Base-by-base conservation (phyloP, 1,139 yeast species). In the Saccharomycopsis hybrid region DNA sequence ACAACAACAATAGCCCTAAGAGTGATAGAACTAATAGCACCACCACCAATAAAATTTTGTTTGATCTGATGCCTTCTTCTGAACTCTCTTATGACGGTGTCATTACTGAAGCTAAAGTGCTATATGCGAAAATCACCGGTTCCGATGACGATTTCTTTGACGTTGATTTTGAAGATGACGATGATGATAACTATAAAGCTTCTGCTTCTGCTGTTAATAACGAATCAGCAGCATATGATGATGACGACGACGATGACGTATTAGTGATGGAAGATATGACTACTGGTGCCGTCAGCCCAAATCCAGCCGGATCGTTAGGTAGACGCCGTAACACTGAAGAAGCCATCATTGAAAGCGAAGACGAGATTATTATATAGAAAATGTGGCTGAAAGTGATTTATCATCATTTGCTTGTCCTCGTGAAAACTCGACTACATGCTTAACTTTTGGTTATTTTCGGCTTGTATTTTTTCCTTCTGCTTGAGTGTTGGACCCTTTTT, bases 101-200 rank as follows among this genome's bases (percentile, higher is more conserved):
- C 7, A 78, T 90, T 29, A 78, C 89, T 5, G 92, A 87, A 55
- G 89, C 90, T n/a, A 82, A 81, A 60, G 70, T 77, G 28, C 65
- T 90, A 42, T 92, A 86, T 64, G 81, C 79, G 53, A 73, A 76
- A 54, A 79, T 90, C 55, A 94, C 94, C 3, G 97, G 97, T 2
- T 78, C 95, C 3, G 95, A 86, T 62, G 97, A 90, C 58, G 97
- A 90, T 65, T 90, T 90, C 67, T 90, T 90, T 61, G 96, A 88
- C 65, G 88, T 90, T 36, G 97, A 90, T 66, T 90, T 90, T 62
- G 97, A 90, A 66, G 97, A 90, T 63, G 96, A 89, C 25, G 96
- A 86, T 49, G 35, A 38, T 27, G 41, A 31, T 24, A 3, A 31
- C 27, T 30, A 41, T 31, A 31, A 30, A 4, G n/a, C 36, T 8